Evolutionary conservation across 768 basidiomycete genomes (phyloP), one percentile per base, ranked within the genome.

Genomic region (Calocera viscosa): DNA sequence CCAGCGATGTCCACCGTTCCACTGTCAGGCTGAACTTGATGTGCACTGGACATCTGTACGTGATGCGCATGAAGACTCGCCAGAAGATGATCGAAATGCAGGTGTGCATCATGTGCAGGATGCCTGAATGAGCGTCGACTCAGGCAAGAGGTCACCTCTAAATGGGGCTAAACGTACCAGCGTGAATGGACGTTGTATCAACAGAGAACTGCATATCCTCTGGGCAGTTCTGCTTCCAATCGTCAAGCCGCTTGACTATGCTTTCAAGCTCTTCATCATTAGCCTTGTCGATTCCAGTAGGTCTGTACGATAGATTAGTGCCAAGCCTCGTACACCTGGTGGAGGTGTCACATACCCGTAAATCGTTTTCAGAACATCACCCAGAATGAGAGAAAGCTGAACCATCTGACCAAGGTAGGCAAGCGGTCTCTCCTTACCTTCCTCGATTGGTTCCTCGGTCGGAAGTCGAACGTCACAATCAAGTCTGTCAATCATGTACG

Each of bases 51-150:
- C 91, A 90, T 22, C 86, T 82, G 78, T 96, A 98, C 67, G 91
- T 93, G 76, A 97, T 92, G 64, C 95, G 85, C 91, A 97, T 94
- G 80, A 97, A 98, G 34, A 96, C 93, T 64, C 95, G 88, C 87
- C 92, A 96, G 78, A 96, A 94, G 76, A 98, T 90, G 86, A 98
- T 96, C 71, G 86, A 88, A 49, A 97, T 86, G 73, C 90, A 92
- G 33, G 89, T 84, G 75, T 91, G 94, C 41, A 92, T 81, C 65
- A 97, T 76, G 76, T 96, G 94, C 26, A 99, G 80, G 66, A 96
- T 79, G 43, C 95, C 94, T 91, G 71, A 24, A 24, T 7, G 64
- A 14, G 14, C 35, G 14, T 38, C 35, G 14, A 38, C 14, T 38
- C 5, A 14, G 7, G 35, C 7, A 38, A 5, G 35, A 38, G 14